Conservation (phyloP, 306 rosid genomes). For the Prunus mongolica region DNA sequence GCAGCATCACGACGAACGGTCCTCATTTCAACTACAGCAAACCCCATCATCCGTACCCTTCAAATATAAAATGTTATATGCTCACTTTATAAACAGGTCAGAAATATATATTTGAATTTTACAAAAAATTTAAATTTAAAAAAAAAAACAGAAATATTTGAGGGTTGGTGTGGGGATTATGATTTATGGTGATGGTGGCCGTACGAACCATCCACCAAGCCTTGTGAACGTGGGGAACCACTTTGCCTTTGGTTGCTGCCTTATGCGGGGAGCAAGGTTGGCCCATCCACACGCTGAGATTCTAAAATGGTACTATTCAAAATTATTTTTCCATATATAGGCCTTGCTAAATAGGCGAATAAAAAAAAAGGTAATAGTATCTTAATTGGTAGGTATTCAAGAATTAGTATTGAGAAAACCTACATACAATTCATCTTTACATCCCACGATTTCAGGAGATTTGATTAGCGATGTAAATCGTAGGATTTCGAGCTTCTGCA, state of each 20-base stretch:
- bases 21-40: background rate
- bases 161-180: background rate
- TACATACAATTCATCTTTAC: background rate
- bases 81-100: background rate
- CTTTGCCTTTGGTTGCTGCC: background rate
- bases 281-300: background rate
- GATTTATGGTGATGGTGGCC: slow-evolving; percentile 1
- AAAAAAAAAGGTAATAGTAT: background rate
- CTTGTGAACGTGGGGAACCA: slow-evolving; percentile 21
- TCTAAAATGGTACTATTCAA: background rate
- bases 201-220: background rate
- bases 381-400: background rate
- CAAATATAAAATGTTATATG: background rate
- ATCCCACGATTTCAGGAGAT: too few relatives aligned
- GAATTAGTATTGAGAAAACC: background rate
- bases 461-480: too few relatives aligned
- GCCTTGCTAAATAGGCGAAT: background rate
- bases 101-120: background rate
- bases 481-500: background rate
- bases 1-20: background rate
- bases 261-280: slow-evolving; percentile 4
- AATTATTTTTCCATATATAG: background rate
- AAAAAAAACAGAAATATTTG: background rate
- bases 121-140: background rate
- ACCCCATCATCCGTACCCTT: background rate